Base-by-base conservation (phyloP, 108 stramenopile genomes). In the Skeletonema costatum region DNA sequence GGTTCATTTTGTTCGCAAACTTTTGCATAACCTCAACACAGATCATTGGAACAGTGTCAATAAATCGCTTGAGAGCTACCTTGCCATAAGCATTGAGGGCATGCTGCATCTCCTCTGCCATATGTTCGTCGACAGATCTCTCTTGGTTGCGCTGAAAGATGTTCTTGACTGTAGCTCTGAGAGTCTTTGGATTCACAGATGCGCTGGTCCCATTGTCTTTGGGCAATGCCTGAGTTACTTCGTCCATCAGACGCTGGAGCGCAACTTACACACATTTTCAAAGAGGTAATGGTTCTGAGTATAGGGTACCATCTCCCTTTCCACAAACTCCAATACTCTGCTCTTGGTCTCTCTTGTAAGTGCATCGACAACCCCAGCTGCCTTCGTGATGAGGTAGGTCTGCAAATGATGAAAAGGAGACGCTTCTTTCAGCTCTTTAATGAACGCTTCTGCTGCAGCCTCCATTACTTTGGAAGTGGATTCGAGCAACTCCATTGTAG, bases 11-110 rank as follows among this genome's bases (percentile, higher is more conserved):
- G 64, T 75, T 66, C 3, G 74, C 53, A 67, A 75, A 75, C 8
- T 67, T 58, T 31, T 75, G 74, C 74, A 75, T 75, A 2, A 75
- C 60, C 56, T 75, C 74, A 67, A 75, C 60, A 50, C 90, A 91
- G 66, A 89, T 86, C 85, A 89, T 88, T 8, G 90, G 90, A 10
- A 86, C 84, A n/a, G 82, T 85, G 73, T 91, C 90, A 66, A 91
- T 56, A 13, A 91, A 85, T n/a, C 90, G 79, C 53, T 85, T 81
- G 7, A 88, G 85, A 29, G 88, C 87, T 39, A 91, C 80, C 44
- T 82, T 80, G 0, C 90, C 90, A 65, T 91, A 91, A 13, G 71
- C 48, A 58, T 85, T 82, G 42, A 91, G 42, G 16, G 88, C 85
- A 32, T 86, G 59, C 44, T 91, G 85, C 90, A 91, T 91, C 38